Evolutionary conservation across 306 rosid genomes (phyloP), one percentile per base, ranked within the genome.

Genomic region (Castanea sativa): DNA sequence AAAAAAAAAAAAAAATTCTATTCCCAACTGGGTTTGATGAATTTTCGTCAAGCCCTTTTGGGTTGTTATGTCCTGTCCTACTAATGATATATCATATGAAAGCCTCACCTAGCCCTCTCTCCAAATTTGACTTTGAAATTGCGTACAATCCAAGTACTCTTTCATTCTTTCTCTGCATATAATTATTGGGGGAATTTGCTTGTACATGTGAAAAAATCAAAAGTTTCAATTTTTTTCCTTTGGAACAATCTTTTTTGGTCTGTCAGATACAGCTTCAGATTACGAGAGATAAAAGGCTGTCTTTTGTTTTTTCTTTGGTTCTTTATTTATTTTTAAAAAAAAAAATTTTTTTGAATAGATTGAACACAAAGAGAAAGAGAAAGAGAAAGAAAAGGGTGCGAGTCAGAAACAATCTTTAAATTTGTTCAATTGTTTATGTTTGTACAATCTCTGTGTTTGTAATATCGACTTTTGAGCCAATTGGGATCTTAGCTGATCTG

Each of bases 61-160:
- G 83, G 91, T 49, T 49, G 83, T 65, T 67, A 58, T 67, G 82
- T 74, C 75, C 69, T 79, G 59, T 9, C 11, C 45, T 7, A 0
- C 10, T 8, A 38, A 38, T 10, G 45, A 38, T 38, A 38, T 38
- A 38, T 38, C 63, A 38, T 25, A 57, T 18, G n/a, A 33, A 56
- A 59, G 15, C 52, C 49, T 73, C 16, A 12, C 1, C 53, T 49
- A 49, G 20, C 13, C 14, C 30, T 73, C 71, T 79, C 81, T 87
- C 83, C 69, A 7, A 75, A 6, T 86, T 91, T 92, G 96, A 90
- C 97, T 92, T 91, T 85, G 43, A 51, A 78, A 75, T 89, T 81
- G 85, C 92, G 80, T 81, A 81, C 85, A 49, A 63, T 81, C 84
- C 67, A 74, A 15, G 60, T 55, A 74, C 71, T 55, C 72, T 55